Conservation (phyloP, 2,329 filamentous ascomycete genomes). For the Fusarium beomiforme region DNA sequence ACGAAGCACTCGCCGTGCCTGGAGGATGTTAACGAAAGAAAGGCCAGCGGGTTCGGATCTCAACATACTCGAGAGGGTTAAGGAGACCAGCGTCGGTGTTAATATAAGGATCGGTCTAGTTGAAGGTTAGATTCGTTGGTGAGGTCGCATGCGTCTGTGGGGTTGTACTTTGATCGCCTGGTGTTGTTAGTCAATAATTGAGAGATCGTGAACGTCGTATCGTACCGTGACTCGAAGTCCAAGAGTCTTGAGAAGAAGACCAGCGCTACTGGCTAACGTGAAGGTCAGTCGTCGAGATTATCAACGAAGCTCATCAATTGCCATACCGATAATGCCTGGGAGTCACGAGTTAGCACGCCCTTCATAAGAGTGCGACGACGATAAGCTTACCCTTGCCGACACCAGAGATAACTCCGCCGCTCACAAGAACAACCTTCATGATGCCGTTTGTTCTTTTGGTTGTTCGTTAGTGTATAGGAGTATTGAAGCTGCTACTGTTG, state of each 20-base stretch:
- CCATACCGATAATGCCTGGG: conserved; percentile 26
- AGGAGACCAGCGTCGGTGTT: conserved; percentile 50
- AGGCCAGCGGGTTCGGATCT: background rate
- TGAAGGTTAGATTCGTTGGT: conserved; percentile 17
- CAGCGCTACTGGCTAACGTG: conserved; percentile 54
- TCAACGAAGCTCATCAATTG: background rate
- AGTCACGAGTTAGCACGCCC: conserved; percentile 13
- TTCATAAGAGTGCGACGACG: background rate
- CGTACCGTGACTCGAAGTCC: conserved; percentile 74
- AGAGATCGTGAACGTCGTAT: background rate
- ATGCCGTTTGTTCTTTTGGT: background rate
- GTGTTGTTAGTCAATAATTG: conserved; percentile 2
- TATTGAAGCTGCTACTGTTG: conserved; percentile 3
- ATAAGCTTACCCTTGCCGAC: conserved; percentile 29
- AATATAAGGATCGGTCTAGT: conserved; percentile 63
- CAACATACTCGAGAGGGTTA: conserved; percentile 47
- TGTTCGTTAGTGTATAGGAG: background rate
- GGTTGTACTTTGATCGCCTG: conserved; percentile 37
- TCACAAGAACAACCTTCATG: conserved; percentile 36
- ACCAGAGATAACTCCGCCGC: conserved; percentile 35
- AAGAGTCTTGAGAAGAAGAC: conserved; percentile 80
- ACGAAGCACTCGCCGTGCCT: conserved; percentile 93
- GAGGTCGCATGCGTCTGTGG: background rate
- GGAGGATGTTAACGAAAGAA: conserved; percentile 3
- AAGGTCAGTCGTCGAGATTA: conserved; percentile 2